Evolutionary conservation across 2,329 filamentous ascomycete genomes (phyloP).

Genomic region (Rhinocladiella mackenziei): DNA sequence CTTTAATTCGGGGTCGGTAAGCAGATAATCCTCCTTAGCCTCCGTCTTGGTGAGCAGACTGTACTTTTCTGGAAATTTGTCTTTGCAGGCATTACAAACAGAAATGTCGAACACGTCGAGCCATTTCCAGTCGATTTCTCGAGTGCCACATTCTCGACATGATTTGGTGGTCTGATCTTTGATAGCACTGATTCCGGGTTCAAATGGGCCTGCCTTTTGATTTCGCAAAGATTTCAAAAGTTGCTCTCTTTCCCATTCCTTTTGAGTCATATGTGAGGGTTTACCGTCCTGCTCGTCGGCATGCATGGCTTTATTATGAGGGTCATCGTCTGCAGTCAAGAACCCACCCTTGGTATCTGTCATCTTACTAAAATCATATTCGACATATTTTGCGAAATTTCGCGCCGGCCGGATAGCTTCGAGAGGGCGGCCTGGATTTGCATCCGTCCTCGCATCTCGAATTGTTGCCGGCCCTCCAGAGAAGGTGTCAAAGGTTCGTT

Average conservation of each 20-base stretch:
- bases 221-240: conserved; percentile 67
- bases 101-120: conserved; percentile 73
- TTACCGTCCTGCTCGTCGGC: conserved; percentile 58
- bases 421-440: conserved; percentile 36
- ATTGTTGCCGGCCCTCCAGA: conserved; percentile 57
- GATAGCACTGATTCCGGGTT: conserved; percentile 78
- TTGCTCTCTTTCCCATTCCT: conserved; percentile 86
- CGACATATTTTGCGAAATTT: conserved; percentile 91
- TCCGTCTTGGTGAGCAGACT: conserved; percentile 95
- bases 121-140: conserved; percentile 96
- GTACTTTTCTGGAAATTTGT: conserved; percentile 86
- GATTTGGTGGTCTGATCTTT: conserved; percentile 61
- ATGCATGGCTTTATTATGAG: conserved; percentile 74
- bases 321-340: conserved; percentile 84
- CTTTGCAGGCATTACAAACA: conserved; percentile 82
- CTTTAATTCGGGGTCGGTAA: conserved; percentile 91
- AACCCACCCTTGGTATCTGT: conserved; percentile 97
- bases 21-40: conserved; percentile 86
- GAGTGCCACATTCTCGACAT: conserved; percentile 74
- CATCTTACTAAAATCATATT: conserved; percentile 98
- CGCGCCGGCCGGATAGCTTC: conserved; percentile 66
- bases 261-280: conserved; percentile 81
- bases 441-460: conserved; percentile 61
- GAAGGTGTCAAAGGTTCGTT: conserved; percentile 66
- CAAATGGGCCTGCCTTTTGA: conserved; percentile 75